Percentiles rank a stretch among this genome's conserved stretches.
Conservation (phyloP, 805 yeast genomes). For the Yamadazyma endophytica region DNA sequence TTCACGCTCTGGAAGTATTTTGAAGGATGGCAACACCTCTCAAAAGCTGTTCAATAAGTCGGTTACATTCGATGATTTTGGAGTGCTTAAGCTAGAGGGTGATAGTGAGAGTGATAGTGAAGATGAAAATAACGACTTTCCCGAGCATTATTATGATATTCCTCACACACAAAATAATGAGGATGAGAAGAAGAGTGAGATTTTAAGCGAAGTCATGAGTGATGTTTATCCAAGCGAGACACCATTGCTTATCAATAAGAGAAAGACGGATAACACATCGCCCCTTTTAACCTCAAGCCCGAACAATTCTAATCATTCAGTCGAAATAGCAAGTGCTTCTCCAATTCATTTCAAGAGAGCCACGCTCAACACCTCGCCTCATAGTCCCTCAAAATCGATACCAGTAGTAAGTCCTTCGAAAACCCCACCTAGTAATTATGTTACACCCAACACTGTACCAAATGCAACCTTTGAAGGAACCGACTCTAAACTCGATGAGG, state of each 20-base stretch:
- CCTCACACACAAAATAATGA: conserved; percentile 14
- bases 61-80: conserved; percentile 37
- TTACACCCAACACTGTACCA: conserved; percentile 7
- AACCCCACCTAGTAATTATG: conserved; percentile 11
- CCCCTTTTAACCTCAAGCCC: conserved; percentile 9
- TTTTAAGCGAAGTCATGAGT: conserved; percentile 32
- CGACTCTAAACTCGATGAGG: conserved; percentile 1
- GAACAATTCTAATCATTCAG: no score
- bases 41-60: conserved; percentile 22
- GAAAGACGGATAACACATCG: conserved; percentile 5
- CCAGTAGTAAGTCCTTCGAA: conserved; percentile 6
- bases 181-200: conserved; percentile 37
- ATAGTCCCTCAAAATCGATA: no score
- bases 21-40: conserved; percentile 10
- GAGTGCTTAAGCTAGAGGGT: conserved; percentile 21
- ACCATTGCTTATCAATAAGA: conserved; percentile 31
- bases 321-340: no score
- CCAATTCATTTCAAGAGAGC: no score
- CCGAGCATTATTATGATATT: conserved; percentile 11
- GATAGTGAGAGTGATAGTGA: conserved; percentile 7
- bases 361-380: no score
- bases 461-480: conserved; percentile 1
- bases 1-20: conserved; percentile 14
- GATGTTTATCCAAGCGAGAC: conserved; percentile 33
- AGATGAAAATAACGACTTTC: conserved; percentile 10